Percentiles rank a stretch among this genome's conserved stretches.
Conservation (phyloP, 106 monocot species). For the Cymbidium sinense region DNA sequence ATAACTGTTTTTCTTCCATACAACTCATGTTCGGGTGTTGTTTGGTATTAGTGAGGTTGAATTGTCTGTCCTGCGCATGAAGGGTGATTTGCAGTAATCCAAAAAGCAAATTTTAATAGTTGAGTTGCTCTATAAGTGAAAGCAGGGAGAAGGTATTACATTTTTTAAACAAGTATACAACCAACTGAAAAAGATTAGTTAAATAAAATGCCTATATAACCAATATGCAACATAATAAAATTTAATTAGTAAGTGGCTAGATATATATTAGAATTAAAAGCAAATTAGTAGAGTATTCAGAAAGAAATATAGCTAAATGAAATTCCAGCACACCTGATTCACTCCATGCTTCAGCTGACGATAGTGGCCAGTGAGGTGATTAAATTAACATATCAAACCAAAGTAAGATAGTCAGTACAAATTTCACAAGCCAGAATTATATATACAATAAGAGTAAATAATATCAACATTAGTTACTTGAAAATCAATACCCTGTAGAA, state of each 20-base stretch:
- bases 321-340: conserved; percentile 61
- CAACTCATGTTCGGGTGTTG: too few species aligned
- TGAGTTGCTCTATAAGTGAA: not conserved
- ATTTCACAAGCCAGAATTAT: conserved; percentile 11
- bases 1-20: too few species aligned
- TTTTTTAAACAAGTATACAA: not conserved
- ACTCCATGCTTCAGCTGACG: conserved; percentile 93
- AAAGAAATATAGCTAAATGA: not conserved
- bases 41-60: too few species aligned
- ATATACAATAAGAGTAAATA: not conserved
- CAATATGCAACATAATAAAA: too few species aligned
- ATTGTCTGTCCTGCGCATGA: too few species aligned
- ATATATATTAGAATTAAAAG: not conserved
- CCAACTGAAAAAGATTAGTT: not conserved
- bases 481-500: not conserved
- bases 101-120: not conserved
- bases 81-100: too few species aligned
- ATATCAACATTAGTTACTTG: not conserved
- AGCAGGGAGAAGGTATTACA: not conserved
- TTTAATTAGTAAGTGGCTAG: not conserved
- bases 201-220: not conserved
- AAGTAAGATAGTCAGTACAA: conserved; percentile 1
- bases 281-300: not conserved
- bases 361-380: conserved; percentile 42
- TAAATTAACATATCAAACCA: conserved; percentile 8